phyloP scores from a whole-genome alignment of 345 rosid species.

The Toxicodendron radicans region DNA sequence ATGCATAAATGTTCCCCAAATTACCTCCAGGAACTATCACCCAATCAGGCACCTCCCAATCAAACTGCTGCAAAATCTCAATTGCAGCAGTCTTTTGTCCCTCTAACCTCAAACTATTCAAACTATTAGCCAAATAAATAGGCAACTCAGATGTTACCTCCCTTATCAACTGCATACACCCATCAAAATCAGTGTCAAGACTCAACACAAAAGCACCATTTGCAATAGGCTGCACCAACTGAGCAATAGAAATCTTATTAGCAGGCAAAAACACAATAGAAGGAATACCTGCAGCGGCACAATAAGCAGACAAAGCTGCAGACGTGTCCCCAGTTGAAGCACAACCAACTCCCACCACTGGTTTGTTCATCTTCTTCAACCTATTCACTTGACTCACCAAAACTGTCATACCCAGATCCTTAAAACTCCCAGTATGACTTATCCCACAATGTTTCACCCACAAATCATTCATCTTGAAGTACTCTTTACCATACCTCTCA shows the following conservation, averaged over 20 bases:
- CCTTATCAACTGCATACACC: conserved; percentile 51
- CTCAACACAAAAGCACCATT: conserved; percentile 56
- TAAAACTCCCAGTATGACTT: conserved; percentile 52
- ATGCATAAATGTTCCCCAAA: conserved; percentile 52
- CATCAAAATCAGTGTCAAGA: conserved; percentile 54
- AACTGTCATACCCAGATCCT: conserved; percentile 56
- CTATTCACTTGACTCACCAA: conserved; percentile 48
- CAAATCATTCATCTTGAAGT: conserved; percentile 41
- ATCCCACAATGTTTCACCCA: conserved; percentile 59
- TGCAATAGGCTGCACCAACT: conserved; percentile 51
- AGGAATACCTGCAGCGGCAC: conserved; percentile 51
- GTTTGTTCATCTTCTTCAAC: conserved; percentile 42
- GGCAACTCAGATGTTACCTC: conserved; percentile 52
- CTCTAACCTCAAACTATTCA: conserved; percentile 51
- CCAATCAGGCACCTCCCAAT: conserved; percentile 58
- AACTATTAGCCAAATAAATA: conserved; percentile 48
- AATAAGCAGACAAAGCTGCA: conserved; percentile 48
- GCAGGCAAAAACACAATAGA: conserved; percentile 50
- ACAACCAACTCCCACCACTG: conserved; percentile 48
- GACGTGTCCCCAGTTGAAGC: conserved; percentile 57
- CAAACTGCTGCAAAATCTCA: conserved; percentile 56
- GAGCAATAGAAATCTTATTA: conserved; percentile 50
- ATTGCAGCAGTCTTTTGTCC: conserved; percentile 57
- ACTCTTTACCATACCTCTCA: conserved; percentile 56
- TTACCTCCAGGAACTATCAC: conserved; percentile 56